phyloP scores from a whole-genome alignment of 352 stramenopile genomes.

The Pythium dissimile region DNA sequence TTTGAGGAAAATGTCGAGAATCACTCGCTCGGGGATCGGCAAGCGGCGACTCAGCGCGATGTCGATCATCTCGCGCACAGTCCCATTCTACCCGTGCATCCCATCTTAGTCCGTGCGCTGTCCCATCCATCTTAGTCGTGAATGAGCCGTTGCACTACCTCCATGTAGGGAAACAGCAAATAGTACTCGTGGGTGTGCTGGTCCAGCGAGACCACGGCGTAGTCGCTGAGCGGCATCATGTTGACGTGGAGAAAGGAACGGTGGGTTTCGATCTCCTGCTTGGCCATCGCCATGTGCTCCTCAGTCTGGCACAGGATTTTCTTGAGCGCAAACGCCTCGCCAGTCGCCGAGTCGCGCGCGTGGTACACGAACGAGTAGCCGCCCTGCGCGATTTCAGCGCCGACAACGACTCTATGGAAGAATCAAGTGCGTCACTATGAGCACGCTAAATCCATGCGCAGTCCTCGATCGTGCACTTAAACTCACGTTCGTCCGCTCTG shows the following conservation, averaged over 20 bases:
- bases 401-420: conserved; percentile 41
- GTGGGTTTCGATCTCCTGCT: conserved; percentile 81
- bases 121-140: neutral
- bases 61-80: conserved; percentile 84
- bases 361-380: conserved; percentile 87
- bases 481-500: conserved; percentile 75
- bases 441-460: neutral
- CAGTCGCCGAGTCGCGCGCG: conserved; percentile 62
- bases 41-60: conserved; percentile 37
- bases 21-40: conserved; percentile 57
- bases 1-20: conserved; percentile 82
- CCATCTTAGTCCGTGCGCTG: neutral
- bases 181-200: conserved; percentile 64
- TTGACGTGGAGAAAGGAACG: conserved; percentile 72
- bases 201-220: conserved; percentile 54
- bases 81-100: conserved; percentile 50
- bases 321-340: conserved; percentile 85
- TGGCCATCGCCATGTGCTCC: conserved; percentile 76
- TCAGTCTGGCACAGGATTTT: conserved; percentile 85
- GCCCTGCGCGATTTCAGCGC: conserved; percentile 76
- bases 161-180: conserved; percentile 83
- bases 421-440: neutral
- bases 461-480: no score
- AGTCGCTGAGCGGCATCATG: conserved; percentile 83
- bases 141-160: conserved; percentile 30